These are phyloP conservation scores for Ilyonectria destructans DNA, from an alignment of 2,329 filamentous ascomycete genomes.

Conservation along the genomic window DNA sequence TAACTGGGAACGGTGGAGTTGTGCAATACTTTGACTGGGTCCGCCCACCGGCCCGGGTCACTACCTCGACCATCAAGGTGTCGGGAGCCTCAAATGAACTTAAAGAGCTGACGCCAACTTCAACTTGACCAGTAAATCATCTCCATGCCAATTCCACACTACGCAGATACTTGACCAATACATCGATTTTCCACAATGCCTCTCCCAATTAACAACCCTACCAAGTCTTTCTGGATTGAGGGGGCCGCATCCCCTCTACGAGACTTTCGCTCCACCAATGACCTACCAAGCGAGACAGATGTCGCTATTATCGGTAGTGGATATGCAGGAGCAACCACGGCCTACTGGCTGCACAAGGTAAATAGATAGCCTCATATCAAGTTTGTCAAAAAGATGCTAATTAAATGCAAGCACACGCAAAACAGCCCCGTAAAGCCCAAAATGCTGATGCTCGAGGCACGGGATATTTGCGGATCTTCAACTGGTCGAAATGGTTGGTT, in stretches of 20 bases:
- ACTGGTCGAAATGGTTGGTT: constrained; percentile 29
- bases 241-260: constrained; percentile 27
- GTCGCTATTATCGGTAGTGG: constrained; percentile 30
- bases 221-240: constrained; percentile 34
- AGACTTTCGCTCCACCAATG: constrained; percentile 24
- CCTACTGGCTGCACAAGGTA: constrained; percentile 33
- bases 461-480: constrained; percentile 32
- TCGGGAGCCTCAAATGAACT: constrained; percentile 4
- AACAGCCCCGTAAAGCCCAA: constrained; percentile 9
- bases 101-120: constrained; percentile 22
- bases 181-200: constrained; percentile 14
- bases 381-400: neutral
- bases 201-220: constrained; percentile 32
- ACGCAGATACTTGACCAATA: constrained; percentile 1
- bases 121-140: constrained; percentile 6
- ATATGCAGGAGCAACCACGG: constrained; percentile 28
- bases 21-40: neutral
- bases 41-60: constrained; percentile 22
- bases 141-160: constrained; percentile 3
- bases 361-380: neutral
- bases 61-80: neutral
- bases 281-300: constrained; percentile 20
- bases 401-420: constrained; percentile 6
- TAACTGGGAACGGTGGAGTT: constrained; percentile 1
- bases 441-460: constrained; percentile 29